Percentiles rank a stretch among this genome's conserved stretches.
These are phyloP conservation scores for Bimuria novae-zelandiae DNA, from an alignment of 2,329 filamentous ascomycete genomes.

Conservation along the genomic window DNA sequence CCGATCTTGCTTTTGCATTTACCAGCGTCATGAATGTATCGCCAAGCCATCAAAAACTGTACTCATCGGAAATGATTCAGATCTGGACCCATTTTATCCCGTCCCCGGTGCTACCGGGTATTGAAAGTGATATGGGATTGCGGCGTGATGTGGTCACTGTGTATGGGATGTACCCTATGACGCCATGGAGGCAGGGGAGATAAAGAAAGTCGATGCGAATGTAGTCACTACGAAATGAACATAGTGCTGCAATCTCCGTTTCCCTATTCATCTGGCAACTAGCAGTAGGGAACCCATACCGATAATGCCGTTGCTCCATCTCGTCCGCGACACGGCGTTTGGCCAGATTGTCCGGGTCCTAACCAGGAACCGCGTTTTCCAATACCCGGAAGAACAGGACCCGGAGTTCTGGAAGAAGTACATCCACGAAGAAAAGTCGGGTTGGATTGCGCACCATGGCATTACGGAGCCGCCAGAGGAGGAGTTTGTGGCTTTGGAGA, in stretches of 20 bases:
- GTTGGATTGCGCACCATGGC: neutral
- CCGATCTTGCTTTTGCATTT: neutral
- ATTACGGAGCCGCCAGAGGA: neutral
- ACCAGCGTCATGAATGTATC: slow-evolving; percentile 2
- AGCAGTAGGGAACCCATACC: no score
- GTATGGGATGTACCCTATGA: no score
- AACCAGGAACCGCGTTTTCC: slow-evolving; percentile 7
- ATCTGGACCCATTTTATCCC: slow-evolving; percentile 1
- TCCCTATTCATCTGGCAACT: no score
- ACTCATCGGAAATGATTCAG: neutral
- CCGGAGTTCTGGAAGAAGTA: slow-evolving; percentile 10
- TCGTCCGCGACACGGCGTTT: slow-evolving; percentile 14
- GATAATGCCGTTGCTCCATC: neutral
- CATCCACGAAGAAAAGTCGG: neutral
- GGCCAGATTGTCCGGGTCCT: slow-evolving; percentile 16
- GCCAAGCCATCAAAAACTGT: neutral
- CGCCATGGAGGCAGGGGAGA: neutral
- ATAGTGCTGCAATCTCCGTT: no score
- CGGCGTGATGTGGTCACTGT: neutral
- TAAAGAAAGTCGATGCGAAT: neutral
- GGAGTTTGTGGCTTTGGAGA: neutral
- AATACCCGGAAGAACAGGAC: slow-evolving; percentile 15
- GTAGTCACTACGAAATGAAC: neutral
- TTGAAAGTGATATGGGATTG: neutral
- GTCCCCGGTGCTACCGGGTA: neutral